phyloP scores from a whole-genome alignment of 139 green algal species.

The Closterium sp. region DNA sequence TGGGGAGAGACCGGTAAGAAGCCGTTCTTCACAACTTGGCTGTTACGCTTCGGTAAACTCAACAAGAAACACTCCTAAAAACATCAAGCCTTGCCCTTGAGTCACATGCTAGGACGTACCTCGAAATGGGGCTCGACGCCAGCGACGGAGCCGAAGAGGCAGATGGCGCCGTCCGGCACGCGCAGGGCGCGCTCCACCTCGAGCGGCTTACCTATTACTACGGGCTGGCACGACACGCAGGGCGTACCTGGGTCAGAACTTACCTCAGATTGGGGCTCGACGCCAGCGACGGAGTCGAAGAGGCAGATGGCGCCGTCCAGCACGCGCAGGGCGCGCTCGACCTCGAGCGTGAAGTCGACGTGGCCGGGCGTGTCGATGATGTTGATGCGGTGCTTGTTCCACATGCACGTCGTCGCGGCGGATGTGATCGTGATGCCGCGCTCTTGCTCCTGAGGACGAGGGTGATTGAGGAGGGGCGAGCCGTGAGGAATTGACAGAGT shows the following conservation, averaged over 20 bases:
- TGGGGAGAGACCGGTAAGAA: not conserved
- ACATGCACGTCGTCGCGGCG: constrained; percentile 94
- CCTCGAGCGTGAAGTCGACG: constrained; percentile 63
- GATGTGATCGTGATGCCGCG: constrained; percentile 99
- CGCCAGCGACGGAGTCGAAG: constrained; percentile 94
- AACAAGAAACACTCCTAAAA: too few relatives aligned
- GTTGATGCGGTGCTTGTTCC: constrained; percentile 97
- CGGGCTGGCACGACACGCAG: too few relatives aligned
- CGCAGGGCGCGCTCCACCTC: constrained; percentile 96
- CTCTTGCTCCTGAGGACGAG: constrained; percentile 68
- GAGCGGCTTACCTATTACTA: too few relatives aligned
- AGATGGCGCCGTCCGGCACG: constrained; percentile 96
- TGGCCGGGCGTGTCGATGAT: constrained; percentile 96
- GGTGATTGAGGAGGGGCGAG: too few relatives aligned
- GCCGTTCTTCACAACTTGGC: not conserved
- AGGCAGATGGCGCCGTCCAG: constrained; percentile 94
- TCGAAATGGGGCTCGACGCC: constrained; percentile 96
- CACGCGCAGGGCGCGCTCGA: constrained; percentile 97
- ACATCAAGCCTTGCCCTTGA: too few relatives aligned
- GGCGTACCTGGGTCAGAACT: not conserved
- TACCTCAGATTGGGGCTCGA: constrained; percentile 91
- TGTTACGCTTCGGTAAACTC: not conserved
- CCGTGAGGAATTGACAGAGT: too few relatives aligned
- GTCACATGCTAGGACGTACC: constrained; percentile 10
- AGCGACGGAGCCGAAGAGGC: constrained; percentile 91